Evolutionary conservation across 176 grass and related monocot genomes (phyloP), one percentile per base, ranked within the genome.

Genomic region (Hordeum marinum): DNA sequence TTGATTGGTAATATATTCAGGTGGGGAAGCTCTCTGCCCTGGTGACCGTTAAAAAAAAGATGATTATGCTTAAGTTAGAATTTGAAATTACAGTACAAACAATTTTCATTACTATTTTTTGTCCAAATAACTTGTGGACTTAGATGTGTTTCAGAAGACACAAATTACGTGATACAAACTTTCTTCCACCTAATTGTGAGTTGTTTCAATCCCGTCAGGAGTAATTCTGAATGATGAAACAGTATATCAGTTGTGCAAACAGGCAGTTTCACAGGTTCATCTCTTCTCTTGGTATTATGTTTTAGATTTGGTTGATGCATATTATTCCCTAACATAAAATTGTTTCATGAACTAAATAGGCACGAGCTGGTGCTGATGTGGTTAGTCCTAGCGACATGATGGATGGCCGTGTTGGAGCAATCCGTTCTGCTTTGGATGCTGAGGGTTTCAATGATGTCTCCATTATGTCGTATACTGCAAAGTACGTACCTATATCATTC

Each of bases 371-470:
- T 85, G 93, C 96, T 79, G 93, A 99, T 88, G 96, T 99, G 29
- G 86, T 98, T 72, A 98, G 96, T 71, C 96, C 96, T 34, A 98
- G 96, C 76, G 96, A 98, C 73, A 98, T 98, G 96, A 98, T 98
- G 93, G 96, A 98, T 73, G 93, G 96, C 10, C 93, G 96, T 61
- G 45, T 98, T 85, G 89, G 89, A 85, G 96, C 96, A 77, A 90
- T 98, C 68, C 93, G 93, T 57, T 79, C 86, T 78, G 96, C 96
- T 69, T 85, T 99, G n/a, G 96, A 99, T 79, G 85, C 93, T 64
- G 96, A 95, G 91, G 96, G 96, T 31, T 99, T 99, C 73, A 79
- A 94, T 73, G 91, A 94, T 88, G 96, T 98, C 14, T 98, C 96
- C 32, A 98, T 98, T 68, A 96, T 99, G 93, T 99, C 96, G 14